Evolutionary conservation across 805 yeast genomes (phyloP).

Genomic region (Blastobotrys peoriensis): DNA sequence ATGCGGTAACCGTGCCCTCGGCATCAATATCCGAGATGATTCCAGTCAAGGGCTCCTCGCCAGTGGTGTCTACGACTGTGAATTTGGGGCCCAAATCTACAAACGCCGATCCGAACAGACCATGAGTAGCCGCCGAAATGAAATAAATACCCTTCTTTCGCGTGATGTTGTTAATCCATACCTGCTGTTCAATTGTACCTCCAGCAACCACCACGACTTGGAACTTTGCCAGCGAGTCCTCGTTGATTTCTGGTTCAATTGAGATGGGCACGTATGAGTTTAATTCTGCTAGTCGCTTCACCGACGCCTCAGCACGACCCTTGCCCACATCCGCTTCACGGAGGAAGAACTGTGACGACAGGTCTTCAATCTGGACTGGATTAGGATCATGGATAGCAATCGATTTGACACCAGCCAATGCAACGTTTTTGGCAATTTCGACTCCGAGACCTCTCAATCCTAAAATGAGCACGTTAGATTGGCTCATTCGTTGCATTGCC

Average conservation of each 20-base stretch:
- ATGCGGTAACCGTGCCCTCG: slow-evolving; percentile 87
- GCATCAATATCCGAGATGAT: slow-evolving; percentile 82
- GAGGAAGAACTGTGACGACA: slow-evolving; percentile 86
- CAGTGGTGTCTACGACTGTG: slow-evolving; percentile 75
- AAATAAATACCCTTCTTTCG: slow-evolving; percentile 70
- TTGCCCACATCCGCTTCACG: slow-evolving; percentile 66
- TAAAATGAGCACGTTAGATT: slow-evolving; percentile 82
- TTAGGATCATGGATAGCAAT: slow-evolving; percentile 78
- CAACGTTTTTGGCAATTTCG: slow-evolving; percentile 94
- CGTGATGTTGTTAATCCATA: slow-evolving; percentile 67
- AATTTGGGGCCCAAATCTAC: slow-evolving; percentile 85
- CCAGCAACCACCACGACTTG: slow-evolving; percentile 85
- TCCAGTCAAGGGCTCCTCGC: slow-evolving; percentile 88
- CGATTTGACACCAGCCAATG: slow-evolving; percentile 95
- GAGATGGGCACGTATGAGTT: slow-evolving; percentile 87
- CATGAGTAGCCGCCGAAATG: slow-evolving; percentile 76
- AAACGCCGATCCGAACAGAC: slow-evolving; percentile 82
- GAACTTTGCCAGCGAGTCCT: slow-evolving; percentile 48
- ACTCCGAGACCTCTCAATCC: slow-evolving; percentile 92
- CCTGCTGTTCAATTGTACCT: slow-evolving; percentile 62
- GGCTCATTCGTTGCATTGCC: slow-evolving; percentile 96
- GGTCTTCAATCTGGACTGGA: slow-evolving; percentile 58
- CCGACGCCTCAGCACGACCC: slow-evolving; percentile 68
- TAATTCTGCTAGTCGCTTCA: slow-evolving; percentile 66
- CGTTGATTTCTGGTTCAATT: slow-evolving; percentile 47